Evolutionary conservation across 139 green algal species (phyloP), one percentile per base, ranked within the genome.

Genomic region (Pedinophyceae sp.): DNA sequence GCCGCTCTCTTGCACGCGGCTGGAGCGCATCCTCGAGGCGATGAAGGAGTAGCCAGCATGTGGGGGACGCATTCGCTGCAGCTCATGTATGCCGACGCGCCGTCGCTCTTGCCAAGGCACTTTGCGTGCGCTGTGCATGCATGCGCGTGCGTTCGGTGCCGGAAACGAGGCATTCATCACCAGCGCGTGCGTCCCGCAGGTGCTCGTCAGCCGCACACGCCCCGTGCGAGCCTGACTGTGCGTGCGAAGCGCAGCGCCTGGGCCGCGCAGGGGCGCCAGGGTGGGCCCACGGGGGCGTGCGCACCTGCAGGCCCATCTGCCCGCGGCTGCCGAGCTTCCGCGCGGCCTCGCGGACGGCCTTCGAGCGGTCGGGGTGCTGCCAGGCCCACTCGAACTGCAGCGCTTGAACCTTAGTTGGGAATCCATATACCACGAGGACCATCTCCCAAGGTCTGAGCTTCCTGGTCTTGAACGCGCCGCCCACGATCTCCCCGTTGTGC

Each of bases 351-450:
- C 73, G 56, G 6, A 77, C 76, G 13, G 71, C 75, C 27, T 73
- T 60, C 26, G 60, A 80, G 24, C 63, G 72, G 13, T 59, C 38
- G 1, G 88, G 88, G 68, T 96, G 82, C 72, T 96, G 88, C 86
- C 86, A 95, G 2, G 88, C 87, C 86, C 88, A 96, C 60, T 96
- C 88, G 76, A 96, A 96, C 67, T 95, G 85, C 58, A 96, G 73
- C 2, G 88, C 88, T 22, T 81, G 66, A 3, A 76, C 65, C 71
- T 87, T 67, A 16, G 67, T 85, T 48, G 77, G 67, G 46, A 94
- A 94, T 25, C 85, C 85, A 55, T 93, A 84, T 26, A 94, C 59
- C 2, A 96, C 78, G 2, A 96, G 68, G 3, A 83, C 75, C 88
- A 96, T 96, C 50, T 92, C 79, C 86, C 86, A 95, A 20, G 87